Base-by-base conservation (phyloP, 495 filamentous ascomycete species). In the Penicillium cosmopolitanum region DNA sequence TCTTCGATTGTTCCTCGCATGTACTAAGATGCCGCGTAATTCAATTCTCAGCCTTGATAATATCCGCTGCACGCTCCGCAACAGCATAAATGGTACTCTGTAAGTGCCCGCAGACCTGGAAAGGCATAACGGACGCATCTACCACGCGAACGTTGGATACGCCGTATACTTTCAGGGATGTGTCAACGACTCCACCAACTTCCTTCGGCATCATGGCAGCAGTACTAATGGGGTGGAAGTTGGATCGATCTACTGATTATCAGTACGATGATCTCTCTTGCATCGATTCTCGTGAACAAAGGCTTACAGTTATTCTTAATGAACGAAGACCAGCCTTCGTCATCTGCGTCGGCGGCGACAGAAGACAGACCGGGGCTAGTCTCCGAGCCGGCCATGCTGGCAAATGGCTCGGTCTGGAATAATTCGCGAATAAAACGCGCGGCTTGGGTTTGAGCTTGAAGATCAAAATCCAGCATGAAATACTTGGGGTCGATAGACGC, bases 201-300 rank as follows among this genome's bases (percentile, higher is more conserved):
- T 80, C 77, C 40, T 72, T 66, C 16, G 85, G 84, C 70, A 87
- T 66, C 84, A 86, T 84, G 1, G 80, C 78, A 43, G 77, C 77
- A 1, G 84, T 85, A 33, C 82, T 80, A 33, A 71, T 62, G 0
- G 78, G 73, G 57, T 83, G 80, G 55, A 71, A 74, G 60, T 74
- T 74, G 7, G 72, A 70, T 21, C 69, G 69, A 46, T 65, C 72
- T 74, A 33, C 23, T n/a, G 10, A 8, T 21, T n/a, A 12, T 65
- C 51, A 57, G 48, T 9, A 28, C 46, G 13, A 11, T n/a, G 3
- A 42, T n/a, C 0, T 13, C 28, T 43, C 21, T 16, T 31, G 18
- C 33, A 54, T 35, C 9, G 3, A 13, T 18, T 4, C 11, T 4
- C 11, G 34, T 18, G n/a, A 18, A 31, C 8, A 42, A 19, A 19